Evolutionary conservation across 1,139 yeast species (phyloP).

Genomic region (Suhomyces anneliseae): DNA sequence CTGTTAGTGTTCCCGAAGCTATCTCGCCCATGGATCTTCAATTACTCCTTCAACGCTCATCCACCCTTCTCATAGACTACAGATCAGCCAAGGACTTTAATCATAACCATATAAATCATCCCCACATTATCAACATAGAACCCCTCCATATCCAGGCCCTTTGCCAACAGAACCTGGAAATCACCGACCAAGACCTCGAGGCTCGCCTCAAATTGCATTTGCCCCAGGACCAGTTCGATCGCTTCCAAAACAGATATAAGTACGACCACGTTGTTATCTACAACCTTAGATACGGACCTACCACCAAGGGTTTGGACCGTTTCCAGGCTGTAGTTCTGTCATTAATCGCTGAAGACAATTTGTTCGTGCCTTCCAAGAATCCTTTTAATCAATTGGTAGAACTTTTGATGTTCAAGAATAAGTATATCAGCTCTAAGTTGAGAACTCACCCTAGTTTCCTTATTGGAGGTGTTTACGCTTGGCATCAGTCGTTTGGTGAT

Average conservation of each 20-base stretch:
- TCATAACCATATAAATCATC: slow-evolving; percentile 56
- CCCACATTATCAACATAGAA: slow-evolving; percentile 66
- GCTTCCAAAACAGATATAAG: slow-evolving; percentile 51
- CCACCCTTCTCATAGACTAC: slow-evolving; percentile 60
- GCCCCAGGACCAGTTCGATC: slow-evolving; percentile 51
- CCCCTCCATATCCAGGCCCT: slow-evolving; percentile 49
- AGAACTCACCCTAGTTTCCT: slow-evolving; percentile 37
- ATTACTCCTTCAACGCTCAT: slow-evolving; percentile 13
- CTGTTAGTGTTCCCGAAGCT: slow-evolving; percentile 16
- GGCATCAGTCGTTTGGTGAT: slow-evolving; percentile 38
- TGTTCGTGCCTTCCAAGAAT: slow-evolving; percentile 23
- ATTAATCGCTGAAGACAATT: slow-evolving; percentile 19
- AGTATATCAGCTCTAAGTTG: slow-evolving; percentile 37
- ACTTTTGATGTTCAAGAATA: slow-evolving; percentile 43
- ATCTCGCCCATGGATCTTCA: slow-evolving; percentile 29
- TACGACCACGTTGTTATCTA: slow-evolving; percentile 67
- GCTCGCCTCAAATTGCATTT: slow-evolving; percentile 53
- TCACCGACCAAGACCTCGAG: slow-evolving; percentile 62
- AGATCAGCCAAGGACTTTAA: slow-evolving; percentile 60
- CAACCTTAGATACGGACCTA: slow-evolving; percentile 39
- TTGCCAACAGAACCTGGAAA: slow-evolving; percentile 25
- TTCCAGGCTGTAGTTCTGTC: slow-evolving; percentile 25
- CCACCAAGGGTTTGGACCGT: slow-evolving; percentile 24
- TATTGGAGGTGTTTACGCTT: slow-evolving; percentile 43
- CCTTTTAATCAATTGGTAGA: slow-evolving; percentile 56